phyloP scores from a whole-genome alignment of 768 basidiomycete genomes.

The Mycena rebaudengoi region DNA sequence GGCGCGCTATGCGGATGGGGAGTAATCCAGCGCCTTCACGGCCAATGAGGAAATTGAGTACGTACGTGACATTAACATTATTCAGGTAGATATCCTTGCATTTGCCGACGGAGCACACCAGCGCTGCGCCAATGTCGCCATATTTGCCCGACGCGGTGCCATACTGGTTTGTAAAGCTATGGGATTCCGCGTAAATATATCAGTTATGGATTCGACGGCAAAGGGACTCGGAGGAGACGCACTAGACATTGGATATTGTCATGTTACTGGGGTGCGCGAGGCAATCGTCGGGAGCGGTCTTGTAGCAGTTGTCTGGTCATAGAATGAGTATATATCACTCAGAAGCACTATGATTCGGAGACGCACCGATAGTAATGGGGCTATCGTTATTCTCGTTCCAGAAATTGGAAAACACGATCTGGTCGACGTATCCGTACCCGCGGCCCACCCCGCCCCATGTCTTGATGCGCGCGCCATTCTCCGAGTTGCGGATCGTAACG shows the following conservation, averaged over 20 bases:
- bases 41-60: background rate
- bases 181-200: background rate
- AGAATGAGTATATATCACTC: background rate
- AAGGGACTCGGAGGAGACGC: background rate
- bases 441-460: background rate
- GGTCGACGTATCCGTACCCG: background rate
- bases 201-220: background rate
- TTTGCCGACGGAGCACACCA: background rate
- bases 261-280: background rate
- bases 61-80: slow-evolving; percentile 1
- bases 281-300: background rate
- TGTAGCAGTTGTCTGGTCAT: background rate
- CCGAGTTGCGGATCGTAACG: background rate
- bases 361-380: background rate
- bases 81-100: background rate
- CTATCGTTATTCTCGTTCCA: background rate
- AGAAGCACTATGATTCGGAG: background rate
- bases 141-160: background rate
- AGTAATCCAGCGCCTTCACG: no score
- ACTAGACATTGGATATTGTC: background rate
- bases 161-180: background rate
- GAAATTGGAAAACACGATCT: background rate
- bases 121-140: background rate
- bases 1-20: background rate
- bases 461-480: slow-evolving; percentile 1